Conservation (phyloP, 169 alveolate genomes). For the Plasmodium billcollinsi region DNA sequence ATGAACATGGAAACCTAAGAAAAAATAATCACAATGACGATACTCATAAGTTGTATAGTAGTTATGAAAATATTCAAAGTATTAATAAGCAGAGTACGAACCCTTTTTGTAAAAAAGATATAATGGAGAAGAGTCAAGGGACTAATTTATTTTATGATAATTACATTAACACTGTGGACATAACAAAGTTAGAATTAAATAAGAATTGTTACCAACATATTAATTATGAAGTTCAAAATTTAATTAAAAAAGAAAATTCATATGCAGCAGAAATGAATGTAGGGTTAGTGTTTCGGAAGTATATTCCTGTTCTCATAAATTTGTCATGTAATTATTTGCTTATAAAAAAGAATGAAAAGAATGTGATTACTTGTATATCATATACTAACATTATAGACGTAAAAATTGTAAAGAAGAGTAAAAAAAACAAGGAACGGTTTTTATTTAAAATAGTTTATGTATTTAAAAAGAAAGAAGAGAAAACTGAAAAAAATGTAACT, state of each 20-base stretch:
- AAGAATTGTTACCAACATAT: constrained; percentile 38
- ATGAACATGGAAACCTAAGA: background rate
- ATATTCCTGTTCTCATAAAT: constrained; percentile 24
- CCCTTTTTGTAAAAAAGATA: background rate
- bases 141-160: background rate
- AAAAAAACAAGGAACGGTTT: constrained; percentile 18
- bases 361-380: constrained; percentile 51
- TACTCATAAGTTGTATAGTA: background rate
- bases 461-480: constrained; percentile 36
- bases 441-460: constrained; percentile 53
- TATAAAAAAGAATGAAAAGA: constrained; percentile 40
- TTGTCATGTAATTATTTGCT: constrained; percentile 45
- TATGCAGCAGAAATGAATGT: constrained; percentile 55
- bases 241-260: constrained; percentile 25
- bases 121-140: background rate
- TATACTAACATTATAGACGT: constrained; percentile 34
- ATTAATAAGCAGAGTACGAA: no score
- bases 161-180: constrained; percentile 13
- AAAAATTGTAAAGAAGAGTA: constrained; percentile 29
- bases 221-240: constrained; percentile 33
- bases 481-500: constrained; percentile 39
- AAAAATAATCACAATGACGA: background rate
- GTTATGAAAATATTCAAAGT: background rate
- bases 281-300: constrained; percentile 39
- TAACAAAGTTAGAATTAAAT: constrained; percentile 47